Base-by-base conservation (phyloP, 352 stramenopile species). In the Poterioochromonas sp. region DNA sequence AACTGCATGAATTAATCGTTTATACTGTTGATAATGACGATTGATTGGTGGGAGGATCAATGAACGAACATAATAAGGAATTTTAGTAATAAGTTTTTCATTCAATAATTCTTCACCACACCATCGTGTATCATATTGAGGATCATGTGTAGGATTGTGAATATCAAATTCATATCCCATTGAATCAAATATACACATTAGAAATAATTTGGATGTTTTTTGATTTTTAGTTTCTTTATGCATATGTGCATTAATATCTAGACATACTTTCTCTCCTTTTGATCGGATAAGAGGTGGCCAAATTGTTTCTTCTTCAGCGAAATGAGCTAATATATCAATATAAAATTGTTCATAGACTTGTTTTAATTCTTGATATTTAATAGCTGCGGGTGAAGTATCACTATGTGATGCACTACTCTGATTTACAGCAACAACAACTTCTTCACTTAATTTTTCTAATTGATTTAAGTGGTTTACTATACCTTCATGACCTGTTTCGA, bases 111-210 rank as follows among this genome's bases (percentile, higher is more conserved):
- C 26, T 68, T 68, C 58, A 39, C 5, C 12, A 26, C 58, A 68
- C 58, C 58, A 68, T 68, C 58, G 12, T 8, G 58, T 40, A 35
- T 68, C 58, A 15, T 26, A 58, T 12, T 68, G 5, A 68, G 58
- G 5, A 68, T 68, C 26, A 26, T 68, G 58, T 18, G 29, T 32
- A 35, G 34, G 34, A 8, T 39, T 39, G n/a, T n/a, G 44, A 53
- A 53, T 53, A 40, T 68, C 58, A 35, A 68, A 68, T 35, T 68
- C 58, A 18, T 40, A 32, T 11, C 58, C 58, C 58, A 68, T 68
- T 8, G 58, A 32, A 26, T 68, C 58, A 35, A 68, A 39, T 8
- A 68, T 35, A 18, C 5, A 68, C 58, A 68, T 68, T 8, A 68
- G 58, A 35, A 68, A 68, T 8, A 37, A 37, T 26, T 68, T 68